A percentile compares a stretch with the other conserved stretches of the same genome.
Evolutionary conservation across 2,329 filamentous ascomycete genomes (phyloP).

Genomic region (Diplocarpon mali): DNA sequence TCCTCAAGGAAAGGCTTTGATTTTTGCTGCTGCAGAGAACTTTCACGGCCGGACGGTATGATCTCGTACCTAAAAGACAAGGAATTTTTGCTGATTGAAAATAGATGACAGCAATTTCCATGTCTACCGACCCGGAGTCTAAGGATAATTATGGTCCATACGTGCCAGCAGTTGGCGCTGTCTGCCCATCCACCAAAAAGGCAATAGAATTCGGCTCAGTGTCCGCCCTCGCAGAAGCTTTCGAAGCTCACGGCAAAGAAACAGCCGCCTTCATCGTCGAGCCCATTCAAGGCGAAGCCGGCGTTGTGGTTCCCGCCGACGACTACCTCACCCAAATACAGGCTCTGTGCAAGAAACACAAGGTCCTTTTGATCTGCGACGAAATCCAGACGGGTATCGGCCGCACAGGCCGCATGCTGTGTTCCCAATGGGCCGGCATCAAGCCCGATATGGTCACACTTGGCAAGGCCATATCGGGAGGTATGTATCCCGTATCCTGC

Average conservation of each 20-base stretch:
- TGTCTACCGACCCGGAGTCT: conserved; percentile 92
- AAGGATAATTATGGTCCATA: conserved; percentile 93
- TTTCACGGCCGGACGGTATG: conserved; percentile 91
- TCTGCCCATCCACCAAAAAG: conserved; percentile 63
- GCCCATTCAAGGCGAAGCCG: conserved; percentile 94
- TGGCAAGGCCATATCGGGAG: conserved; percentile 94
- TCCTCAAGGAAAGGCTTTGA: conserved; percentile 67
- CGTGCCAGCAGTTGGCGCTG: conserved; percentile 74
- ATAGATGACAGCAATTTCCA: conserved; percentile 78
- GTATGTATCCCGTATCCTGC: conserved; percentile 97
- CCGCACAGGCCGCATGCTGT: conserved; percentile 86
- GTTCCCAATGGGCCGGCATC: conserved; percentile 88
- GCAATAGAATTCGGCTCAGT: conserved; percentile 80
- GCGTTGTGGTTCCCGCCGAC: conserved; percentile 87
- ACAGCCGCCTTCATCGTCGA: conserved; percentile 91
- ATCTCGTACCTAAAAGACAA: conserved; percentile 9
- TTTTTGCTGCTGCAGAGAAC: conserved; percentile 81
- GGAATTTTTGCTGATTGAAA: conserved; percentile 3
- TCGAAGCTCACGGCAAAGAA: conserved; percentile 71
- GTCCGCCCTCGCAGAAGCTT: conserved; percentile 63
- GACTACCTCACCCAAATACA: conserved; percentile 74
- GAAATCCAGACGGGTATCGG: conserved; percentile 98
- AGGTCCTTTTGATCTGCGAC: conserved; percentile 91
- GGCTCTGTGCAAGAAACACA: conserved; percentile 85
- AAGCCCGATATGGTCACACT: conserved; percentile 91